Evolutionary conservation across 2,329 filamentous ascomycete species (phyloP).

Genomic region (Proliferodiscus dingleyae): DNA sequence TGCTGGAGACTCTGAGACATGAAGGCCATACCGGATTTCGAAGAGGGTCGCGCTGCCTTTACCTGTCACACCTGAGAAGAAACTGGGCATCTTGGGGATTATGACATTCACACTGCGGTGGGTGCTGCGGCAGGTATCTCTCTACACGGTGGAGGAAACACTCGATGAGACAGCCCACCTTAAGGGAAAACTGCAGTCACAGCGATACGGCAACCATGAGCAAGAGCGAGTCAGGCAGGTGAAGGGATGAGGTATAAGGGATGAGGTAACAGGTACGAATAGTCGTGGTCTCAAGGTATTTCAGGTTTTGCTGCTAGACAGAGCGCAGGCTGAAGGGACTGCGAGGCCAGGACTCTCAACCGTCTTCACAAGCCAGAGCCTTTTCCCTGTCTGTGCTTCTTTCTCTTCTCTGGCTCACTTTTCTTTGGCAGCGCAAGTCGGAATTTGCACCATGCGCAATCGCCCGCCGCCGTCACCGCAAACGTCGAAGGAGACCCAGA

Average conservation of each 20-base stretch:
- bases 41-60: slow-evolving; percentile 32
- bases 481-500: not conserved
- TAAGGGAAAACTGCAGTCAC: no score
- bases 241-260: no score
- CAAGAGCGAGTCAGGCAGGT: not conserved
- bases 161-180: no score
- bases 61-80: slow-evolving; percentile 31
- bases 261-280: no score
- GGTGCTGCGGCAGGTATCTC: not conserved
- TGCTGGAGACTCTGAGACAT: slow-evolving; percentile 5
- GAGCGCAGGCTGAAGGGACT: no score
- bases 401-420: not conserved
- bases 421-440: not conserved
- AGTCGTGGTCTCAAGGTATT: no score
- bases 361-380: slow-evolving; percentile 1
- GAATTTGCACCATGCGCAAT: not conserved
- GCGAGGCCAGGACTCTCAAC: not conserved
- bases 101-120: not conserved
- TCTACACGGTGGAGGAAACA: not conserved
- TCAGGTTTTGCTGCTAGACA: no score
- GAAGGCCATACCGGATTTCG: slow-evolving; percentile 32
- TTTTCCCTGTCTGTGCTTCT: not conserved
- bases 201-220: no score
- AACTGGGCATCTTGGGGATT: slow-evolving; percentile 28
- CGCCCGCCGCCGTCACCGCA: not conserved